phyloP scores from a whole-genome alignment of 306 rosid species.

The Prunus armeniaca region DNA sequence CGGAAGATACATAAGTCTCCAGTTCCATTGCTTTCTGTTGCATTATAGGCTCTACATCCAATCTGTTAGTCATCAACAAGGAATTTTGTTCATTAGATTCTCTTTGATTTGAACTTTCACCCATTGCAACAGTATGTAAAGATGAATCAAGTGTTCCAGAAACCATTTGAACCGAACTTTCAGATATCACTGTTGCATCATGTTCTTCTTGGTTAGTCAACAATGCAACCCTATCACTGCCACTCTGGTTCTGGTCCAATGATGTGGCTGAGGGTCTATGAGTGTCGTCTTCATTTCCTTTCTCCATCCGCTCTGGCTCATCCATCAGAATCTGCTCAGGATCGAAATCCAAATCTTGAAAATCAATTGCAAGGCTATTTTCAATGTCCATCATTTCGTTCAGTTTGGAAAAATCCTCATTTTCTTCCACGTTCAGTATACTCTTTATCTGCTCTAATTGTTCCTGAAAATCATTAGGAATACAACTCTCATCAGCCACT shows the following conservation, averaged over 20 bases:
- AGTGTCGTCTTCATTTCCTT: constrained; percentile 34
- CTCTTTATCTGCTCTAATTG: constrained; percentile 20
- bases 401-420: neutral
- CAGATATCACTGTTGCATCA: constrained; percentile 16
- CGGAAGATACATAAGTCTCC: constrained; percentile 15
- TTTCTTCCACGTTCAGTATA: constrained; percentile 11
- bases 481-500: neutral
- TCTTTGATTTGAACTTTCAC: constrained; percentile 18
- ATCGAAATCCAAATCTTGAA: neutral
- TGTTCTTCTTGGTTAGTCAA: constrained; percentile 32
- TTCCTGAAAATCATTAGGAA: neutral
- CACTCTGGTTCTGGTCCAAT: constrained; percentile 24
- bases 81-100: constrained; percentile 18
- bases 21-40: neutral
- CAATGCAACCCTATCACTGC: constrained; percentile 29
- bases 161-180: constrained; percentile 23
- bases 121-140: neutral
- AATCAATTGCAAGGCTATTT: neutral
- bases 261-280: constrained; percentile 9
- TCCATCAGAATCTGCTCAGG: constrained; percentile 17
- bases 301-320: constrained; percentile 3
- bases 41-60: constrained; percentile 7
- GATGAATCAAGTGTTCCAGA: constrained; percentile 17
- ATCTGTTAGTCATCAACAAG: neutral
- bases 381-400: neutral